These are phyloP conservation scores for Chaetomidium leptoderma DNA, from an alignment of 495 filamentous ascomycete species.

Conservation along the genomic window DNA sequence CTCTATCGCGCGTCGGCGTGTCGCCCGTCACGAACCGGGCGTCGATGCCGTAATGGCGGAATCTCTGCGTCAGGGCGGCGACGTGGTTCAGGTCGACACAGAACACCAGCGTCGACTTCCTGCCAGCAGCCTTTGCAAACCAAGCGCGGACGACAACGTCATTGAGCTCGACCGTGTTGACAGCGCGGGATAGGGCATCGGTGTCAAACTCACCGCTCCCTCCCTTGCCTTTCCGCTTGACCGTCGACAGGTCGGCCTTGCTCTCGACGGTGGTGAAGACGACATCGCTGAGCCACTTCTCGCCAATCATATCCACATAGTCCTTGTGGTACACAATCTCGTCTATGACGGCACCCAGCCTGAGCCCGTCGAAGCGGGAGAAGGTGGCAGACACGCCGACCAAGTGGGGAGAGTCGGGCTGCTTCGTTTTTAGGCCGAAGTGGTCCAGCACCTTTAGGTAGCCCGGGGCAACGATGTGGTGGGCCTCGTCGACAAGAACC, in stretches of 20 bases:
- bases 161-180: conserved; percentile 76
- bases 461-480: conserved; percentile 83
- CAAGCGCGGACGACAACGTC: conserved; percentile 79
- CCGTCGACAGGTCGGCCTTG: conserved; percentile 66
- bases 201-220: conserved; percentile 74
- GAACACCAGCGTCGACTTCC: conserved; percentile 87
- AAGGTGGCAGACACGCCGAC: conserved; percentile 94
- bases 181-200: conserved; percentile 64
- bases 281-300: conserved; percentile 78
- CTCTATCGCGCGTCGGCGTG: conserved; percentile 62
- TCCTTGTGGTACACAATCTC: conserved; percentile 97
- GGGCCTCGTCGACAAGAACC: conserved; percentile 93
- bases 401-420: conserved; percentile 58
- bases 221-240: conserved; percentile 48
- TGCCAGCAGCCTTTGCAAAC: conserved; percentile 63
- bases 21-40: conserved; percentile 76
- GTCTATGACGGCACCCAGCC: conserved; percentile 81
- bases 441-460: conserved; percentile 71
- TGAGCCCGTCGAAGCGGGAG: conserved; percentile 82
- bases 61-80: conserved; percentile 62
- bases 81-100: conserved; percentile 88
- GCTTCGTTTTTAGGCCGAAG: conserved; percentile 61
- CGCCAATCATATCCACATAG: conserved; percentile 93
- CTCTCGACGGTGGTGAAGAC: conserved; percentile 90
- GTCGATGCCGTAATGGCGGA: conserved; percentile 73